A percentile compares a stretch with the other conserved stretches of the same genome.
phyloP scores from a whole-genome alignment of 257 asterid genomes.

The Penstemon newberryi region DNA sequence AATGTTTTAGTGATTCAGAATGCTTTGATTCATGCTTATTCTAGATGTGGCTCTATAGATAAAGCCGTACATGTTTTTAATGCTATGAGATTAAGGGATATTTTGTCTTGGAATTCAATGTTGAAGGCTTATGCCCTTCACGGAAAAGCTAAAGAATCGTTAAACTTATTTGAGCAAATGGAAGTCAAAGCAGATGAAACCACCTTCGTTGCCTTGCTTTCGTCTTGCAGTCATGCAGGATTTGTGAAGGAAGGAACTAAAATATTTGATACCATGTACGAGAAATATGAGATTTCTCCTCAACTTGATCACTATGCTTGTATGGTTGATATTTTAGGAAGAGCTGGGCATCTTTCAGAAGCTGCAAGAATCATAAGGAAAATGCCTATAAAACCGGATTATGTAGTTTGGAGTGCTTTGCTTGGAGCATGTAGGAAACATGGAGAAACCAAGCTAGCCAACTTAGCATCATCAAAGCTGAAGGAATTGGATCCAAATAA shows the following conservation, averaged over 20 bases:
- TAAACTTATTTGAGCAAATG: slow-evolving; percentile 52
- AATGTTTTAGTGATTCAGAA: slow-evolving; percentile 50
- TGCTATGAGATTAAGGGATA: slow-evolving; percentile 55
- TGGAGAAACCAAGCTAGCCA: slow-evolving; percentile 57
- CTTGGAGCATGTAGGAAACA: slow-evolving; percentile 87
- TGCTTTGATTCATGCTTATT: slow-evolving; percentile 75
- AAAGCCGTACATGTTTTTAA: slow-evolving; percentile 54
- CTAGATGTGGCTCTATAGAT: slow-evolving; percentile 69
- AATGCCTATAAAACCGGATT: slow-evolving; percentile 77
- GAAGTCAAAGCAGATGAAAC: slow-evolving; percentile 60
- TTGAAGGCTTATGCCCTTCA: slow-evolving; percentile 81
- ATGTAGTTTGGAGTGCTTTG: slow-evolving; percentile 82
- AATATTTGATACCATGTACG: slow-evolving; percentile 53
- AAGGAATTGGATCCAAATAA: slow-evolving; percentile 67
- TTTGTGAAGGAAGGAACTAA: slow-evolving; percentile 68
- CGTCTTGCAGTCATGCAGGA: slow-evolving; percentile 86
- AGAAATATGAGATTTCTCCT: slow-evolving; percentile 61
- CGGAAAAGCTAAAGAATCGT: slow-evolving; percentile 62
- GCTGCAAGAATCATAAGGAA: slow-evolving; percentile 53
- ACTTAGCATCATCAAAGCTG: slow-evolving; percentile 54
- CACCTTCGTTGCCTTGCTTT: slow-evolving; percentile 73
- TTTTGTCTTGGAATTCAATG: slow-evolving; percentile 76
- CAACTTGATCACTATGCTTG: slow-evolving; percentile 87
- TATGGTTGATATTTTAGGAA: slow-evolving; percentile 68
- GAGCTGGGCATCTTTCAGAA: slow-evolving; percentile 65